Evolutionary conservation across 331 rosid species (phyloP).

Genomic region (Telfairia occidentalis): DNA sequence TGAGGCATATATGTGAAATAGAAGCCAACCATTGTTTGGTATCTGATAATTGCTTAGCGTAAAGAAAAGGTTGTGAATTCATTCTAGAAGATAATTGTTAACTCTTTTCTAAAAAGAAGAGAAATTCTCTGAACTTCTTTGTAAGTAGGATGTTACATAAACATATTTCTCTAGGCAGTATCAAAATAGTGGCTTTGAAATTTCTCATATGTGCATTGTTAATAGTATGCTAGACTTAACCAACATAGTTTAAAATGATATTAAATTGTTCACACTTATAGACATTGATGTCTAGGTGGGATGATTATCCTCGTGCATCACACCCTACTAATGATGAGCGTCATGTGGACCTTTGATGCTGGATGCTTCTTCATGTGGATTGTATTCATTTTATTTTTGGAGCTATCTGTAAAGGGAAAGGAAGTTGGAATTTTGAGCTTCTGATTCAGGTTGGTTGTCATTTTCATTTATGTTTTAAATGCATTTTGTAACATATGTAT

Average conservation of each 20-base stretch:
- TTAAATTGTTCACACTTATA: constrained; percentile 23
- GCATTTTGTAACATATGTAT: background rate
- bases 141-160: background rate
- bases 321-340: constrained; percentile 84
- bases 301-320: constrained; percentile 96
- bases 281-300: constrained; percentile 86
- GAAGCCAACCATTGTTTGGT: no score
- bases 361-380: constrained; percentile 92
- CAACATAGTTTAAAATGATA: background rate
- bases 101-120: no score
- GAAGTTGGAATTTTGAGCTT: constrained; percentile 44
- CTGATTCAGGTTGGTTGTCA: constrained; percentile 53
- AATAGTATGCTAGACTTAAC: background rate
- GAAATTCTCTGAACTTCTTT: background rate
- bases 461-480: background rate
- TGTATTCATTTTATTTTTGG: constrained; percentile 70
- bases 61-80: no score
- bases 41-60: no score
- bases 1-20: no score
- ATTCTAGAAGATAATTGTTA: no score
- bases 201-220: background rate
- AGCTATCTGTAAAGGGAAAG: constrained; percentile 38
- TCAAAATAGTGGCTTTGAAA: background rate
- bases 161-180: background rate
- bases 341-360: constrained; percentile 86